Conservation (phyloP, 805 yeast genomes). For the Teunomyces barrocoloradensis region DNA sequence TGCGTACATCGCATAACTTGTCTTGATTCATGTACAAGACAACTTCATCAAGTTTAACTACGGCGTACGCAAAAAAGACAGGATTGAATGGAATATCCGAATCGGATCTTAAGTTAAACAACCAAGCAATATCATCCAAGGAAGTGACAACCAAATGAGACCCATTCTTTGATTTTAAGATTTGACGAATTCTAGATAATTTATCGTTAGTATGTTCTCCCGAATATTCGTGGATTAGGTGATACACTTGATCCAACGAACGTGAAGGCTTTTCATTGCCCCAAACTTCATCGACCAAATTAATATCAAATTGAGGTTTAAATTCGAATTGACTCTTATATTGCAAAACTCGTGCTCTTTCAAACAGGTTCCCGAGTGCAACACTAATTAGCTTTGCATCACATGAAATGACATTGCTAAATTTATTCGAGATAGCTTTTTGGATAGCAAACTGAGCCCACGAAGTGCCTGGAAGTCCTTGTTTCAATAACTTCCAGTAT, state of each 20-base stretch:
- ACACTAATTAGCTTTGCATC: constrained; percentile 75
- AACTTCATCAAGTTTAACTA: constrained; percentile 34
- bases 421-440: constrained; percentile 50
- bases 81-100: constrained; percentile 82
- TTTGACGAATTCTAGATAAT: constrained; percentile 25
- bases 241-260: constrained; percentile 32
- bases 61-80: constrained; percentile 71
- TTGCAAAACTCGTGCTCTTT: constrained; percentile 17
- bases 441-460: constrained; percentile 77
- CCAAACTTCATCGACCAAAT: constrained; percentile 42
- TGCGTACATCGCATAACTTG: constrained; percentile 31
- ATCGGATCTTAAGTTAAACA: constrained; percentile 75
- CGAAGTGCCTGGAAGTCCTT: constrained; percentile 66
- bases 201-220: constrained; percentile 35
- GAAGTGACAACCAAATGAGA: constrained; percentile 57
- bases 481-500: constrained; percentile 74
- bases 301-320: constrained; percentile 26
- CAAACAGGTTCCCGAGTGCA: constrained; percentile 42
- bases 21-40: constrained; percentile 53
- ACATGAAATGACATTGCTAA: constrained; percentile 62
- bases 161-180: constrained; percentile 23
- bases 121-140: constrained; percentile 89
- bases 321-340: constrained; percentile 25
- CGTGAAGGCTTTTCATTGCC: constrained; percentile 32
- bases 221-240: constrained; percentile 26